Evolutionary conservation across 192 early-diverging fungal genomes (phyloP).

Genomic region (Linnemannia elongata): DNA sequence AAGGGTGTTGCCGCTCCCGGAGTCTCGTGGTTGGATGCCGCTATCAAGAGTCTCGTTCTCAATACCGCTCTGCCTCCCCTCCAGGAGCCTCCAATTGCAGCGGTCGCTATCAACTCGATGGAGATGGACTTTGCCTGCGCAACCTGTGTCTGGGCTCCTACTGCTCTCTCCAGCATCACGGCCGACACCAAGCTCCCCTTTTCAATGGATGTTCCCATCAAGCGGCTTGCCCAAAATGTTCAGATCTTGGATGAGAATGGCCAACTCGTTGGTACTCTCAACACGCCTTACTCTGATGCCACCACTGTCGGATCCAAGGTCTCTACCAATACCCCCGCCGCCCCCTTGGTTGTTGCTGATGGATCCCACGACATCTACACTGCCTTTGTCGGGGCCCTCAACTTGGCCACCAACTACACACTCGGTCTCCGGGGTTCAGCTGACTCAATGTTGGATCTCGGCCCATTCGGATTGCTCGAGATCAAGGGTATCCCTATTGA

Average conservation of each 20-base stretch:
- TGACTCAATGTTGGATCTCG: conserved; percentile 47
- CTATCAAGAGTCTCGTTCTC: conserved; percentile 30
- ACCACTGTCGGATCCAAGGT: conserved; percentile 54
- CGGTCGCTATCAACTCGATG: conserved; percentile 62
- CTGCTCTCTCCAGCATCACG: conserved; percentile 47
- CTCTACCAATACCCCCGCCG: conserved; percentile 45
- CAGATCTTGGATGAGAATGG: conserved; percentile 43
- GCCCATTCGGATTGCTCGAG: conserved; percentile 55
- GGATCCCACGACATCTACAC: conserved; percentile 59
- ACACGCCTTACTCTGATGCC: conserved; percentile 22
- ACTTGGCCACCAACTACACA: conserved; percentile 38
- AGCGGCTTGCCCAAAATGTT: conserved; percentile 59
- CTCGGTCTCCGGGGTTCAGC: conserved; percentile 63
- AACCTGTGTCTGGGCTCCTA: conserved; percentile 54
- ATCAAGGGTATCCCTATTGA: conserved; percentile 55
- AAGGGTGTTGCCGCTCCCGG: conserved; percentile 12
- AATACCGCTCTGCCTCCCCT: conserved; percentile 12
- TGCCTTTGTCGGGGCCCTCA: conserved; percentile 60
- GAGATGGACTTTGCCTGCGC: conserved; percentile 57
- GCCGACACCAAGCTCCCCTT: conserved; percentile 68
- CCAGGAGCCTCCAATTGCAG: conserved; percentile 40
- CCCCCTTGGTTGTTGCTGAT: conserved; percentile 49
- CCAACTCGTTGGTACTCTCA: conserved; percentile 21
- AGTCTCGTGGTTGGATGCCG: conserved; percentile 42
- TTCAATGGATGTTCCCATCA: conserved; percentile 61